phyloP scores from a whole-genome alignment of 495 filamentous ascomycete species.

The Clohesyomyces aquaticus region DNA sequence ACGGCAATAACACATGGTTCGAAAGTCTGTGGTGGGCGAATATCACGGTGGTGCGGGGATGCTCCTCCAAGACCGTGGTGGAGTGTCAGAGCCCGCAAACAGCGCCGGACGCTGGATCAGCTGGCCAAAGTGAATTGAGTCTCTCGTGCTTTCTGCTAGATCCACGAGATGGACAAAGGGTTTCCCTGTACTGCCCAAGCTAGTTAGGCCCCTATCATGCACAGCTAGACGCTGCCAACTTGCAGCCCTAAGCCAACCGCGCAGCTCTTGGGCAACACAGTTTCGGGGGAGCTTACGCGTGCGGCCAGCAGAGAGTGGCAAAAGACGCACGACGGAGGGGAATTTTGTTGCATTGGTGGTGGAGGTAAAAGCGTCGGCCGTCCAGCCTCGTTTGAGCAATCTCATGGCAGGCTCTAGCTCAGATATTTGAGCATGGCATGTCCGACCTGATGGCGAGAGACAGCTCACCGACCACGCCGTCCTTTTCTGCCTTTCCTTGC shows the following conservation, averaged over 20 bases:
- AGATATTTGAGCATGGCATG: slow-evolving; percentile 13
- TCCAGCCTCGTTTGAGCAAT: slow-evolving; percentile 23
- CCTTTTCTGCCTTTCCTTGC: background rate
- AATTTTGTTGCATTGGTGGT: background rate
- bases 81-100: background rate
- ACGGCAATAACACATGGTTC: background rate
- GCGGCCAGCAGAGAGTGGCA: slow-evolving; percentile 20
- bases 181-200: too few species aligned
- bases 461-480: slow-evolving; percentile 9
- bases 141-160: too few species aligned
- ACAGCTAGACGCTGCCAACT: too few species aligned
- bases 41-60: too few species aligned
- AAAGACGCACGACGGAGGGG: background rate
- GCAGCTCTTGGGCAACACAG: background rate
- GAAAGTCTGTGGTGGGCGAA: background rate
- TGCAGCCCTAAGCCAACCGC: background rate
- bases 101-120: background rate
- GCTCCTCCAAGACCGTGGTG: too few species aligned
- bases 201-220: too few species aligned
- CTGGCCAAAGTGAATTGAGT: too few species aligned
- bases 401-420: slow-evolving; percentile 3
- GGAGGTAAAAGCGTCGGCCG: background rate
- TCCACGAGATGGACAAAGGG: too few species aligned
- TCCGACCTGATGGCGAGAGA: slow-evolving; percentile 5
- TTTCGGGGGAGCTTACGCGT: slow-evolving; percentile 21